Conservation (phyloP, 129 eudicot species). For the Flaveria sonorensis region DNA sequence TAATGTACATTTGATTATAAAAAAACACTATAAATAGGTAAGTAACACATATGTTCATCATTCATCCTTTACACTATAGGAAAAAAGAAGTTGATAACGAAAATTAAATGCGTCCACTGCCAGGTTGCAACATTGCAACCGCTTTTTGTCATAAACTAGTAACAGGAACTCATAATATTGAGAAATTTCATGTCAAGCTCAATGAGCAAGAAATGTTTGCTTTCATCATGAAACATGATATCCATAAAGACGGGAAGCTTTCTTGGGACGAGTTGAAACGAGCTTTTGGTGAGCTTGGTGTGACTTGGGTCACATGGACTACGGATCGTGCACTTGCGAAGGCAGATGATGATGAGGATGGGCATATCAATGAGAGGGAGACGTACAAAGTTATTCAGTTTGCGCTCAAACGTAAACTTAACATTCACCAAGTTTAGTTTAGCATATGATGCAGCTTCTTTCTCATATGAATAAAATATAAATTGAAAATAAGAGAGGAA, state of each 20-base stretch:
- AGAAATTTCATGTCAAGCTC: constrained; percentile 25
- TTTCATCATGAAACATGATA: constrained; percentile 28
- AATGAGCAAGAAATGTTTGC: constrained; percentile 17
- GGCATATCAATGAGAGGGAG: constrained; percentile 20
- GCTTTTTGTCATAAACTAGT: not conserved
- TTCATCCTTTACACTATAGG: not conserved
- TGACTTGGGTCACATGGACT: constrained; percentile 22
- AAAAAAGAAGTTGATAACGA: not conserved
- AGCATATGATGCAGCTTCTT: not conserved
- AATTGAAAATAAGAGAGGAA: no score
- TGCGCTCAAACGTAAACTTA: constrained; percentile 25
- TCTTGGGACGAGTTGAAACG: constrained; percentile 29
- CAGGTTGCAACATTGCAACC: not conserved
- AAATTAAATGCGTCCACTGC: constrained; percentile 2
- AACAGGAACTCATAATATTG: not conserved
- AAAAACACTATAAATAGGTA: not conserved
- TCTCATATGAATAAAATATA: not conserved
- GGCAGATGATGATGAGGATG: constrained; percentile 28
- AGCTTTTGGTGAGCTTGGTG: constrained; percentile 34
- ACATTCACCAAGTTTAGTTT: not conserved
- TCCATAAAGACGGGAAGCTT: constrained; percentile 24
- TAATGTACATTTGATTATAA: not conserved
- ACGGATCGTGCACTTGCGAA: constrained; percentile 24
- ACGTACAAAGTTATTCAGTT: constrained; percentile 30
- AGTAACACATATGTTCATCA: not conserved